Percentiles rank a stretch among this genome's conserved stretches.
Conservation (phyloP, 129 eudicot genomes). For the Lonicera japonica region DNA sequence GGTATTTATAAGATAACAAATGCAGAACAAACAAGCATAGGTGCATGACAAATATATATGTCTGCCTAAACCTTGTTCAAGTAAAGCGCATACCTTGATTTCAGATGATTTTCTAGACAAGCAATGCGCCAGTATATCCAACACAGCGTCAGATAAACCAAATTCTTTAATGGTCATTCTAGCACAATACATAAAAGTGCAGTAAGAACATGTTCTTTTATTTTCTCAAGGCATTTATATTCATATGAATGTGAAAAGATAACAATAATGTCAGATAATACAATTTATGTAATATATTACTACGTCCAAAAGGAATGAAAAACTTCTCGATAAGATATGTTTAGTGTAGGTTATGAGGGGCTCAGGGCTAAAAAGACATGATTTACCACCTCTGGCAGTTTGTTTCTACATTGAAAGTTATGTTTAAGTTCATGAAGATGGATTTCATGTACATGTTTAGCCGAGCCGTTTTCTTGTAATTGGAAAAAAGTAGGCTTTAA, state of each 20-base stretch:
- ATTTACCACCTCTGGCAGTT: too few species aligned
- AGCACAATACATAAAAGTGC: slow-evolving; percentile 18
- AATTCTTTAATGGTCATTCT: slow-evolving; percentile 64
- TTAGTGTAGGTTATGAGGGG: background rate
- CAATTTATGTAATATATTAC: background rate
- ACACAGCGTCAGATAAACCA: slow-evolving; percentile 60
- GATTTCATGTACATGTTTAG: too few species aligned
- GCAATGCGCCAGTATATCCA: slow-evolving; percentile 69
- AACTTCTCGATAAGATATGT: background rate
- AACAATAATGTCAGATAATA: background rate
- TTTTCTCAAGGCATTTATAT: background rate
- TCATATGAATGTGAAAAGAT: background rate
- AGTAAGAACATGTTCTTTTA: background rate
- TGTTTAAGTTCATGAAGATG: too few species aligned
- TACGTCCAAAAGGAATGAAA: background rate
- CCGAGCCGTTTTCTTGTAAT: too few species aligned
- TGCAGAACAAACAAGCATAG: background rate
- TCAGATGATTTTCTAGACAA: slow-evolving; percentile 75
- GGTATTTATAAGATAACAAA: background rate
- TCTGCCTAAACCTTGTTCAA: background rate
- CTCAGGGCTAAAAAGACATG: background rate
- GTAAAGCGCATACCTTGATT: slow-evolving; percentile 56
- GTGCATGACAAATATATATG: background rate
- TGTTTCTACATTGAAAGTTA: too few species aligned
- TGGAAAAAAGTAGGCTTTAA: too few species aligned